These are phyloP conservation scores for Cyberlindnera xishuangbannaensis DNA, from an alignment of 805 yeast genomes.

Conservation along the genomic window DNA sequence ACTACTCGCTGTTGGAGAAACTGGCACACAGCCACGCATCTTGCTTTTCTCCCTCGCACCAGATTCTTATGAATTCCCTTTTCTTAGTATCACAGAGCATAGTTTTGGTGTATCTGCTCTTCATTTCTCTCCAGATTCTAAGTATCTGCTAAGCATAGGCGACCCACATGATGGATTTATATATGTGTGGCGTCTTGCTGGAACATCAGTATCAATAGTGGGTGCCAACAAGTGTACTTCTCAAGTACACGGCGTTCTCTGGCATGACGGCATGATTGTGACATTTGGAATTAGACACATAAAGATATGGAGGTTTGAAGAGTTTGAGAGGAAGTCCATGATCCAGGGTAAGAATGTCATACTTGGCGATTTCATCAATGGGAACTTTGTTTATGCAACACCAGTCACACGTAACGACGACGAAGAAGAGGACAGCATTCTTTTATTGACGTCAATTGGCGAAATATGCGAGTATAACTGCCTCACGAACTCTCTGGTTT, in stretches of 20 bases:
- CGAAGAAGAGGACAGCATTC: conserved; percentile 16
- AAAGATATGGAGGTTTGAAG: conserved; percentile 52
- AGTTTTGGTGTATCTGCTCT: conserved; percentile 55
- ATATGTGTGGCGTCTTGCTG: conserved; percentile 49
- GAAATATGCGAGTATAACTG: conserved; percentile 20
- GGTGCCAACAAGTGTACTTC: conserved; percentile 63
- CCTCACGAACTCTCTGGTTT: conserved; percentile 11
- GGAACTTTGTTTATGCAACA: conserved; percentile 39
- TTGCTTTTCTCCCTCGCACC: conserved; percentile 52
- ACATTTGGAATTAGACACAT: conserved; percentile 59
- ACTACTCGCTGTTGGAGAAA: conserved; percentile 63
- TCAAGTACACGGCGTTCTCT: conserved; percentile 45
- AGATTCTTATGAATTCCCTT: conserved; percentile 41
- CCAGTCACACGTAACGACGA: conserved; percentile 20
- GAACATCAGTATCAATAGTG: conserved; percentile 28
- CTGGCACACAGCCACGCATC: conserved; percentile 64
- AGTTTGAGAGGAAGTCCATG: conserved; percentile 22
- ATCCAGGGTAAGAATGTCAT: conserved; percentile 57
- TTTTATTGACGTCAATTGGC: conserved; percentile 23
- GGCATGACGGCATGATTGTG: conserved; percentile 45
- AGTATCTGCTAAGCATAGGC: conserved; percentile 54
- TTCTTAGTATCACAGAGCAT: conserved; percentile 54
- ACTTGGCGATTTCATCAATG: conserved; percentile 42
- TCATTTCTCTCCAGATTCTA: conserved; percentile 54
- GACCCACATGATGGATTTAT: conserved; percentile 64